Evolutionary conservation across 1,284 basidiomycete species (phyloP), one percentile per base, ranked within the genome.

Genomic region (Naganishia albida): DNA sequence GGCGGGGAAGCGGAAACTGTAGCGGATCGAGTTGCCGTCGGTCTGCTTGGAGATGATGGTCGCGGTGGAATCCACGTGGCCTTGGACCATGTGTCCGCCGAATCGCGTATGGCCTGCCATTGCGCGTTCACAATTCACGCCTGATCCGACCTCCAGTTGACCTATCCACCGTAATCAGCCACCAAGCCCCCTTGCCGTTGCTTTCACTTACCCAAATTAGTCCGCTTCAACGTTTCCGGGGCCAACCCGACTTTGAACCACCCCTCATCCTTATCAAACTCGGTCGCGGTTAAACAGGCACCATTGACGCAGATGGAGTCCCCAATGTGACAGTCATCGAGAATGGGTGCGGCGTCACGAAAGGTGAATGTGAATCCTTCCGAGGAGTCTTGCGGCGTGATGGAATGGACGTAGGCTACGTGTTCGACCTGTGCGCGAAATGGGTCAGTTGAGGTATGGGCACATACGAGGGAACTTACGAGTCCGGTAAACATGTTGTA

Each of bases 1-100:
- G 68, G 86, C 82, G 3, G 87, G 82, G 57, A 97, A 83, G 73
- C 86, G 83, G 81, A 94, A 97, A 62, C 83, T 85, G 72, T 91
- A 82, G 39, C 90, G 87, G 69, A 96, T 77, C 12, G 93, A 96
- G 73, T 95, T 91, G 16, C 92, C 93, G 72, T 97, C 96, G 13
- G 84, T 82, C 4, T 77, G 80, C 53, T 85, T 85, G 13, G 85
- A 83, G 44, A 87, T 74, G 63, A 97, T 83, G 0, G 81, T 88
- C 2, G 90, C 93, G 1, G 92, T 95, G 6, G 85, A 87, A 74
- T 99, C 96, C 68, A 99, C 90, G 77, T 97, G 93, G 23, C 90
- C 92, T 85, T 98, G 95, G 7, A 99, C 96, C 76, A 97, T 94
- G 77, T 99, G 95, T 7, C 95, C 95, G 30, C 95, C 95, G 74